Base-by-base conservation (phyloP, 163 green algal species). In the Prototheca cutis region DNA sequence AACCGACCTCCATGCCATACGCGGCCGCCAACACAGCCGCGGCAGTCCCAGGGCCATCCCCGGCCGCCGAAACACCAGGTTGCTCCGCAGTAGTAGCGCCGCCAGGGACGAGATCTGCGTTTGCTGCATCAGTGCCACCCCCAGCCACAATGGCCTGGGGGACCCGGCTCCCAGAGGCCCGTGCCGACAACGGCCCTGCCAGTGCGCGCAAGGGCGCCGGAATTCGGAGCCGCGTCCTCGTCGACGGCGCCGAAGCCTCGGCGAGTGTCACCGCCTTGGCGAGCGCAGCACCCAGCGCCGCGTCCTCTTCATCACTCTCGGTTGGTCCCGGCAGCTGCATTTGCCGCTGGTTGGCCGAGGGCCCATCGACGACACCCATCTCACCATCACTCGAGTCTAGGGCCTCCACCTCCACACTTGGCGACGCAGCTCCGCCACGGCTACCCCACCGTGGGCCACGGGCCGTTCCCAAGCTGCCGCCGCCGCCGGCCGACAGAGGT, bases 321-420 rank as follows among this genome's bases (percentile, higher is more conserved):
- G 8, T 13, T 45, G 10, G 36, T 8, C 10, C 8, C 36, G 36
- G n/a, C n/a, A n/a, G n/a, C n/a, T n/a, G n/a, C n/a, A n/a, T n/a
- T n/a, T n/a, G n/a, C n/a, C n/a, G n/a, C n/a, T n/a, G n/a, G n/a
- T n/a, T n/a, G n/a, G n/a, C n/a, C n/a, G n/a, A n/a, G n/a, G n/a
- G n/a, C n/a, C n/a, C n/a, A n/a, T n/a, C 36, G 36, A 13, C 36
- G 36, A 8, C 36, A 8, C 10, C 8, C 10, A 8, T 8, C 36
- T 66, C 59, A 13, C 55, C 59, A 42, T 70, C 60, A 1, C 36
- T 59, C 3, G 66, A 58, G n/a, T n/a, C n/a, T 34, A 71, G 40
- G 18, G 52, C 40, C 10, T 51, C 51, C 19, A 71, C 34, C 52
- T 65, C 31, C 56, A 71, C 24, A 1, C 42, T 40, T 18, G 24